Percentiles rank a stretch among this genome's conserved stretches.
phyloP scores from a whole-genome alignment of 495 filamentous ascomycete species.

The Tuber microsphaerosporum region DNA sequence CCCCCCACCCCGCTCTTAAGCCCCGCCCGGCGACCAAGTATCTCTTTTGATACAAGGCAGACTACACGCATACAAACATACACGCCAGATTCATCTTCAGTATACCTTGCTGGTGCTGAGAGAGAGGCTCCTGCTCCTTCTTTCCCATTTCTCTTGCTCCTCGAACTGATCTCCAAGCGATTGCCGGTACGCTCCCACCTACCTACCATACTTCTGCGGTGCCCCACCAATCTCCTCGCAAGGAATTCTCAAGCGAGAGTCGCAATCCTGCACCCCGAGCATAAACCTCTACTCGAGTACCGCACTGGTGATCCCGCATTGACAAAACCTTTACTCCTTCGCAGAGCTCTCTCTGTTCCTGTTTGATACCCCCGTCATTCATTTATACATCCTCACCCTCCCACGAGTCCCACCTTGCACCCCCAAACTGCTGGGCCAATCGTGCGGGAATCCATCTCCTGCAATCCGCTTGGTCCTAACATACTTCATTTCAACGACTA shows the following conservation, averaged over 20 bases:
- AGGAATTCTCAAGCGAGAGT: background rate
- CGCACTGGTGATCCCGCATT: background rate
- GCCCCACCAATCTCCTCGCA: background rate
- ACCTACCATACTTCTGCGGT: background rate
- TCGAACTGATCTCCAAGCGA: background rate
- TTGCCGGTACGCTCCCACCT: background rate
- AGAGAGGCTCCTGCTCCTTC: background rate
- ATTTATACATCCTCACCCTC: background rate
- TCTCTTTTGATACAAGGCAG: background rate
- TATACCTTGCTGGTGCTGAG: background rate
- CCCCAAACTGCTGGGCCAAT: background rate
- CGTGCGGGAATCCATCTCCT: background rate
- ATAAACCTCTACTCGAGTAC: background rate
- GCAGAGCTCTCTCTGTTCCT: background rate
- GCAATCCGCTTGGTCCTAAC: background rate
- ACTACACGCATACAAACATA: background rate
- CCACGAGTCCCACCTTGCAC: background rate
- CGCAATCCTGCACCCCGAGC: background rate
- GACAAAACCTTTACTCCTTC: background rate
- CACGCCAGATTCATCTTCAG: background rate
- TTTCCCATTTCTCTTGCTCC: background rate
- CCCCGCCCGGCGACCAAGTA: background rate
- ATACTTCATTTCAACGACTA: background rate
- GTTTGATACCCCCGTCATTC: background rate
- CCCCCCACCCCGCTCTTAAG: background rate